A percentile compares a stretch with the other conserved stretches of the same genome.
Conservation (phyloP, 23 red algal genomes). For the Gracilaria gracilis region DNA sequence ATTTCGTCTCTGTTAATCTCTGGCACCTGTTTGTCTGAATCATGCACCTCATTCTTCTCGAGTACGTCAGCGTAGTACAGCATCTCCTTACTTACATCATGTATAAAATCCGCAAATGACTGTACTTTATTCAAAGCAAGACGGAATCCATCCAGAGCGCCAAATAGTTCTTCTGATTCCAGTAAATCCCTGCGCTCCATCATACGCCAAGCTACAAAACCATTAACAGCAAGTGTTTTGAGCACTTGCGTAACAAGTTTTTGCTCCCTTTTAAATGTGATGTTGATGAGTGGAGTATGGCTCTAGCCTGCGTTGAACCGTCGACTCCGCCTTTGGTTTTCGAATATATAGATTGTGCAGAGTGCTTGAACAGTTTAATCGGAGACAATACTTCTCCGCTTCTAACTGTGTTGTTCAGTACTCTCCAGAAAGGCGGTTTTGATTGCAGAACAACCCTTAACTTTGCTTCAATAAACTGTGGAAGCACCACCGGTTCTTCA, state of each 20-base stretch:
- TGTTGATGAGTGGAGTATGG: neutral
- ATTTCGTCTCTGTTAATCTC: neutral
- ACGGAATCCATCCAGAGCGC: slow-evolving; percentile 15
- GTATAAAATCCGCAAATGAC: slow-evolving; percentile 34
- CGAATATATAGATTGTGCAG: slow-evolving; percentile 9
- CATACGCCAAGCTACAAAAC: slow-evolving; percentile 12
- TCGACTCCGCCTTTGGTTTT: slow-evolving; percentile 34
- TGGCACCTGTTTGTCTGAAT: neutral
- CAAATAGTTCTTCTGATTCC: slow-evolving; percentile 14
- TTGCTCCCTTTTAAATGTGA: slow-evolving; percentile 50
- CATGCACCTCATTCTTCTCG: neutral
- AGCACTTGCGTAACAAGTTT: slow-evolving; percentile 30
- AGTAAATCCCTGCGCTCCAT: slow-evolving; percentile 33
- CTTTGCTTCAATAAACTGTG: neutral
- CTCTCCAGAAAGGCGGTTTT: slow-evolving; percentile 2
- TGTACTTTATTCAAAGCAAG: slow-evolving; percentile 32
- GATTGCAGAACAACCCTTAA: neutral
- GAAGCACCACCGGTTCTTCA: neutral
- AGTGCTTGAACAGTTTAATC: slow-evolving; percentile 39
- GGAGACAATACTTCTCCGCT: neutral
- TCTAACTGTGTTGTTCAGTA: neutral
- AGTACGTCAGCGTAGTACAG: neutral
- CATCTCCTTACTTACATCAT: slow-evolving; percentile 21
- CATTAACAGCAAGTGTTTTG: slow-evolving; percentile 12
- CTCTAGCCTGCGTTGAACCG: slow-evolving; percentile 5